Conservation (phyloP, 2,329 filamentous ascomycete genomes). For the Alternaria consortialis region DNA sequence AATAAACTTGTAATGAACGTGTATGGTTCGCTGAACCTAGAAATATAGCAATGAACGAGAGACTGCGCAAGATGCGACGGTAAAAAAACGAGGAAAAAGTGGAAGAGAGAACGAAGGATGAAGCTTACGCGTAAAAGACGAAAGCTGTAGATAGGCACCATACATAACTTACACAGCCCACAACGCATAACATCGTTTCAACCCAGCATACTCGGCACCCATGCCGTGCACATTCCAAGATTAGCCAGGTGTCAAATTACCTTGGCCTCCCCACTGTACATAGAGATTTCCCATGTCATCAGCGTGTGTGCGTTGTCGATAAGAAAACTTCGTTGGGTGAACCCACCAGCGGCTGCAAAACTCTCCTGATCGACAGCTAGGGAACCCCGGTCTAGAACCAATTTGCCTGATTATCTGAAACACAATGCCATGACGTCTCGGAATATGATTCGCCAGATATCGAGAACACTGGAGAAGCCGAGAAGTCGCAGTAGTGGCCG, state of each 20-base stretch:
- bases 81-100: not conserved
- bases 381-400: not conserved
- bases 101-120: not conserved
- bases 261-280: conserved; percentile 3
- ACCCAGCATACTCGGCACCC: conserved; percentile 2
- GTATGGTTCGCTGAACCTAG: not conserved
- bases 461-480: not conserved
- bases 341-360: not conserved
- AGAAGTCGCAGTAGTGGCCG: not conserved
- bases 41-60: not conserved
- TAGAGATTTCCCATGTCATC: not conserved
- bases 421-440: not conserved
- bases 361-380: conserved; percentile 5
- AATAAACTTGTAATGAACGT: not conserved
- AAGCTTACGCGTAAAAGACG: conserved; percentile 3
- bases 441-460: not conserved
- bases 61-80: conserved; percentile 2
- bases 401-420: conserved; percentile 3
- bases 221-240: conserved; percentile 1
- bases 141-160: not conserved
- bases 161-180: conserved; percentile 4
- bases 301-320: not conserved
- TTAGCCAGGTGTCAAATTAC: not conserved
- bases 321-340: conserved; percentile 2
- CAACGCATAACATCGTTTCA: conserved; percentile 3